phyloP scores from a whole-genome alignment of 2,329 filamentous ascomycete genomes.

The Penicillium freii region DNA sequence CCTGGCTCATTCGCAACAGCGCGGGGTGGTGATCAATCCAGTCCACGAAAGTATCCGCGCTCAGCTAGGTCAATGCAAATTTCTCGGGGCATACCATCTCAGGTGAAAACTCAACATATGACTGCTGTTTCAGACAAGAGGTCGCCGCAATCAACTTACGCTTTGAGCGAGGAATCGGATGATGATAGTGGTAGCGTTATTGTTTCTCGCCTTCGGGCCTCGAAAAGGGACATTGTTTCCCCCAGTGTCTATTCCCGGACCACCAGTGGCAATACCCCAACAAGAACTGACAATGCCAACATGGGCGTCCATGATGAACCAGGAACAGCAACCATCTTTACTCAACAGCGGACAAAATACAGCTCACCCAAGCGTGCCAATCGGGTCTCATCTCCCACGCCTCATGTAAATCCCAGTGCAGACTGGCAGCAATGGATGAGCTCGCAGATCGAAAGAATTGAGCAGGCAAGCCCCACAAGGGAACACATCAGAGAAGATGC shows the following conservation, averaged over 20 bases:
- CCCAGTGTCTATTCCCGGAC: conserved; percentile 47
- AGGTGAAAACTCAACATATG: not conserved
- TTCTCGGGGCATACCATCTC: not conserved
- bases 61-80: conserved; percentile 4
- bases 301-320: conserved; percentile 22
- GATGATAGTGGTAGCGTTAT: conserved; percentile 25
- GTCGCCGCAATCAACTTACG: not conserved
- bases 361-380: conserved; percentile 29
- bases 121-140: not conserved
- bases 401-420: conserved; percentile 24
- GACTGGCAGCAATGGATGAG: conserved; percentile 43
- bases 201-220: conserved; percentile 5
- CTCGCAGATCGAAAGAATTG: conserved; percentile 36
- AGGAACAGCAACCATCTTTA: conserved; percentile 41
- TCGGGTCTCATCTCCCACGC: not conserved
- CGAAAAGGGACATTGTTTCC: conserved; percentile 25
- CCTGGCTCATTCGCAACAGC: conserved; percentile 35
- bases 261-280: conserved; percentile 35
- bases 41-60: conserved; percentile 21
- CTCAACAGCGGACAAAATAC: conserved; percentile 31
- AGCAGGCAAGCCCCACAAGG: conserved; percentile 25
- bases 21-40: conserved; percentile 18
- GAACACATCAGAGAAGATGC: conserved; percentile 42
- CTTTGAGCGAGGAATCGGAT: conserved; percentile 13
- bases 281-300: conserved; percentile 8